phyloP scores from a whole-genome alignment of 1,139 yeast genomes.

The Debaryomyces udenii region DNA sequence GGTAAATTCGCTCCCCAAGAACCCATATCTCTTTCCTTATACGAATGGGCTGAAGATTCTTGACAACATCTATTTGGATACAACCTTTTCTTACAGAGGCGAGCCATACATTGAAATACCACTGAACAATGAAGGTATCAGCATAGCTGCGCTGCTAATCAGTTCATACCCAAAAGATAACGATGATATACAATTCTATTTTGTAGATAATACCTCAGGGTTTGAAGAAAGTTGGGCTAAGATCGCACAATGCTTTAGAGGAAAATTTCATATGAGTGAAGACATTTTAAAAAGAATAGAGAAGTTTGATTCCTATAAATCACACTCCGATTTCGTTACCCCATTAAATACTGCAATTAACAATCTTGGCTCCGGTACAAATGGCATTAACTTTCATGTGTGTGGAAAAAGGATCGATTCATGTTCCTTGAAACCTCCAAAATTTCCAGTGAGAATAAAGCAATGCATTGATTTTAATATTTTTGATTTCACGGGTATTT shows the following conservation, averaged over 20 bases:
- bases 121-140: conserved; percentile 47
- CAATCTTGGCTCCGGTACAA: neutral
- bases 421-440: conserved; percentile 9
- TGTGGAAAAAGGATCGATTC: conserved; percentile 26
- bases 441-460: conserved; percentile 28
- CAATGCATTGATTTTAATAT: conserved; percentile 48
- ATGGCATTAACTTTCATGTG: conserved; percentile 27
- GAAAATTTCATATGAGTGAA: conserved; percentile 35
- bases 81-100: conserved; percentile 55
- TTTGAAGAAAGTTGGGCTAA: conserved; percentile 60
- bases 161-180: conserved; percentile 46
- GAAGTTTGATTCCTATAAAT: neutral
- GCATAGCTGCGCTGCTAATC: conserved; percentile 34
- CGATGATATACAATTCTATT: conserved; percentile 41
- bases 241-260: conserved; percentile 34
- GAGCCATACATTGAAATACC: conserved; percentile 52
- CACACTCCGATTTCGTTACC: neutral
- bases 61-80: conserved; percentile 57
- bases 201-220: conserved; percentile 50
- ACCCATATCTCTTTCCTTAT: conserved; percentile 49
- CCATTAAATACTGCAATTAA: conserved; percentile 1
- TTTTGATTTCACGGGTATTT: conserved; percentile 33
- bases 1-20: conserved; percentile 38
- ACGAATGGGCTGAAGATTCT: conserved; percentile 35
- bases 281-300: conserved; percentile 24